Conservation (phyloP, 495 filamentous ascomycete species). For the Rhypophila decipiens region DNA sequence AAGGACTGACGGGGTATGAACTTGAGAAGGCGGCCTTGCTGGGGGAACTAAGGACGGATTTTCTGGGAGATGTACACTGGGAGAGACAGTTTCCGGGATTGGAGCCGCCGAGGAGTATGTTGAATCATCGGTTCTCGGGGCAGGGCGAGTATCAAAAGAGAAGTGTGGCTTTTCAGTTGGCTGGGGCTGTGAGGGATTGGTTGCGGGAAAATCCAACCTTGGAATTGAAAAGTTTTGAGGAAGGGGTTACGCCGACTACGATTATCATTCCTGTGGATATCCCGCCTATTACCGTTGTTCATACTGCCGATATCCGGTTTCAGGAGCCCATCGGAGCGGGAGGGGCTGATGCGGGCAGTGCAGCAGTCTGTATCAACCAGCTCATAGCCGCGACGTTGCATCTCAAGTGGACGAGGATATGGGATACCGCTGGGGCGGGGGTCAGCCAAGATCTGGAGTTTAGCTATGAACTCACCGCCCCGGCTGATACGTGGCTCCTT, state of each 20-base stretch:
- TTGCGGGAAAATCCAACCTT: conserved; percentile 29
- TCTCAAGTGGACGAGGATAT: conserved; percentile 71
- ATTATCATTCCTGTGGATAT: conserved; percentile 76
- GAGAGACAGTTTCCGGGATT: conserved; percentile 39
- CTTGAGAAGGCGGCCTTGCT: conserved; percentile 52
- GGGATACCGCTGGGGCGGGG: conserved; percentile 47
- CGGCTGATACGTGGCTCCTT: conserved; percentile 73
- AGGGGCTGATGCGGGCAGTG: conserved; percentile 18
- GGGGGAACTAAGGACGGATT: conserved; percentile 39
- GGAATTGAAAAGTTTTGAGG: conserved; percentile 13
- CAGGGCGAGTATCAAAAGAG: conserved; percentile 10
- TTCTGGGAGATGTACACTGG: conserved; percentile 31
- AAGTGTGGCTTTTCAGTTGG: conserved; percentile 21
- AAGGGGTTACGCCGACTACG: conserved; percentile 25
- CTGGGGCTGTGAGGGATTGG: conserved; percentile 34
- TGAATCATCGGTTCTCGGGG: background rate
- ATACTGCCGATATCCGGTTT: conserved; percentile 70
- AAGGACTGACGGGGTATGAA: conserved; percentile 49
- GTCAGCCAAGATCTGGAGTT: conserved; percentile 59
- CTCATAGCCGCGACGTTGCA: conserved; percentile 62
- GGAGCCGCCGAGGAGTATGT: conserved; percentile 17
- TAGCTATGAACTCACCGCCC: conserved; percentile 73
- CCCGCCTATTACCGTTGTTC: conserved; percentile 77
- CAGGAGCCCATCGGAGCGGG: conserved; percentile 26
- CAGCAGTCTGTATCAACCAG: conserved; percentile 57